phyloP scores from a whole-genome alignment of 768 basidiomycete genomes.

The Boletus sp. region DNA sequence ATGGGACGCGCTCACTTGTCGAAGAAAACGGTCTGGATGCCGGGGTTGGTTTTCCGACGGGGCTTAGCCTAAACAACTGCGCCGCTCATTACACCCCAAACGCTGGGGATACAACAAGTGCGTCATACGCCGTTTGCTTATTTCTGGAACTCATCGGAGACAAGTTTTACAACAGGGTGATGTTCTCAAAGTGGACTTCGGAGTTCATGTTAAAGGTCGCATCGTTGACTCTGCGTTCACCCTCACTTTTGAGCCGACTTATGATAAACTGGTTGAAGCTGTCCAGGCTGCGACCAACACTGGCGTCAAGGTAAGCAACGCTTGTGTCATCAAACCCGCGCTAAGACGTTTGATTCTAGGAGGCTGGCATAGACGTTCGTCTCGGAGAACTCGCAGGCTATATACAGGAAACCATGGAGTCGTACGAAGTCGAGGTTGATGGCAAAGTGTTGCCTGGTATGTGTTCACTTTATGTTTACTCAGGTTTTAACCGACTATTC shows the following conservation, averaged over 20 bases:
- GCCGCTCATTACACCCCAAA: conserved; percentile 98
- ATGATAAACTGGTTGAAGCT: conserved; percentile 85
- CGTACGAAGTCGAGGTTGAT: conserved; percentile 92
- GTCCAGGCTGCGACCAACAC: conserved; percentile 94
- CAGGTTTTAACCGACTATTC: background rate
- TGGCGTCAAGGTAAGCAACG: conserved; percentile 69
- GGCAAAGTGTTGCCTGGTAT: conserved; percentile 80
- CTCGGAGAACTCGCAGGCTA: conserved; percentile 88
- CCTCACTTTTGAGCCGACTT: conserved; percentile 82
- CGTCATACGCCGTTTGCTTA: conserved; percentile 25
- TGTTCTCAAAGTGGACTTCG: conserved; percentile 95
- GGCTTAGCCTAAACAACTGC: conserved; percentile 88
- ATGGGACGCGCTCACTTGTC: conserved; percentile 85
- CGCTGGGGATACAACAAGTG: conserved; percentile 82
- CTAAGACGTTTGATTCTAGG: conserved; percentile 44
- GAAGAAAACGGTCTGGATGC: conserved; percentile 85
- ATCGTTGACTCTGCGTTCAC: conserved; percentile 98
- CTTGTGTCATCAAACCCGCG: background rate
- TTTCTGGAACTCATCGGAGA: conserved; percentile 6
- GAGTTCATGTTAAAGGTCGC: conserved; percentile 95
- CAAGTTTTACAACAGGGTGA: conserved; percentile 80
- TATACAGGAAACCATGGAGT: conserved; percentile 99
- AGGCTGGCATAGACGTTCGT: conserved; percentile 94
- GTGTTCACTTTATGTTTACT: background rate
- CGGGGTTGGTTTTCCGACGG: conserved; percentile 96